Conservation (phyloP, 768 basidiomycete genomes). For the Leccinum subgranulosum region DNA sequence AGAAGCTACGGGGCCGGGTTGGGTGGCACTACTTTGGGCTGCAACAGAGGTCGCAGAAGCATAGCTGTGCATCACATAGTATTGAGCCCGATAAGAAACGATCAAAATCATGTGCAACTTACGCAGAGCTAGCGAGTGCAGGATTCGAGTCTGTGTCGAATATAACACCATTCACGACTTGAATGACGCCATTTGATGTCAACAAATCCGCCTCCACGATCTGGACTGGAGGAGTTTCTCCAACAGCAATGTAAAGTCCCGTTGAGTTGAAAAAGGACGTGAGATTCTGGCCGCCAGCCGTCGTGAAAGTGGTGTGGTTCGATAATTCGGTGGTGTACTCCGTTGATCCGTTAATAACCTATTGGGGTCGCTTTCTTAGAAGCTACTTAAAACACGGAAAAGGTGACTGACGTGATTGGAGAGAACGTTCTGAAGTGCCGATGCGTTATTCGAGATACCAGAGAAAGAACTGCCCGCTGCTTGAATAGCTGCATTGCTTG, state of each 20-base stretch:
- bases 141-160: slow-evolving; percentile 41
- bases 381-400: background rate
- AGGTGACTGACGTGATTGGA: slow-evolving; percentile 53
- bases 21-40: slow-evolving; percentile 28
- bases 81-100: background rate
- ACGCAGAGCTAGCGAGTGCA: slow-evolving; percentile 52
- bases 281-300: slow-evolving; percentile 56
- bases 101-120: slow-evolving; percentile 22
- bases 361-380: background rate
- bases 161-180: slow-evolving; percentile 56
- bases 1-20: slow-evolving; percentile 42
- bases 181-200: slow-evolving; percentile 65
- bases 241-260: slow-evolving; percentile 52
- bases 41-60: slow-evolving; percentile 51
- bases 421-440: slow-evolving; percentile 44
- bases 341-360: slow-evolving; percentile 68
- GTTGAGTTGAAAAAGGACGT: slow-evolving; percentile 51
- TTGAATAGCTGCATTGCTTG: slow-evolving; percentile 49
- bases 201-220: slow-evolving; percentile 61
- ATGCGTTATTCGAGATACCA: slow-evolving; percentile 40
- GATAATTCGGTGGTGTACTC: slow-evolving; percentile 56
- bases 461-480: slow-evolving; percentile 33
- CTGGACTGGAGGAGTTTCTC: slow-evolving; percentile 44
- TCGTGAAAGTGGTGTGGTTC: slow-evolving; percentile 38
- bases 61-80: slow-evolving; percentile 21